phyloP scores from a whole-genome alignment of 331 rosid genomes.

The Pyracantha coccinea region DNA sequence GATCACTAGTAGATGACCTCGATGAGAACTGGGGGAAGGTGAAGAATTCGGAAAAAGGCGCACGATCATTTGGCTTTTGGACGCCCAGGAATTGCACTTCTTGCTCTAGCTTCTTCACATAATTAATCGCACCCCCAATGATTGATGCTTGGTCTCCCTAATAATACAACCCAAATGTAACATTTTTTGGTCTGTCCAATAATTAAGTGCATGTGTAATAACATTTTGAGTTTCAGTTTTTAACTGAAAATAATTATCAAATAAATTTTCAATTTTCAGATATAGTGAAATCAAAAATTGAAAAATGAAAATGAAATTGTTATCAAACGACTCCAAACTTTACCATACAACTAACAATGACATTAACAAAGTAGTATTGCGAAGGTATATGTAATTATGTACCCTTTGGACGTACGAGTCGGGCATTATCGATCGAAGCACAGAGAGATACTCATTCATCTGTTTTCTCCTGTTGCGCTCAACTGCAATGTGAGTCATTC shows the following conservation, averaged over 20 bases:
- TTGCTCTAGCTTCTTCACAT: slow-evolving; percentile 94
- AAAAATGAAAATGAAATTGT: no score
- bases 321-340: not conserved
- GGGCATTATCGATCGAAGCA: slow-evolving; percentile 86
- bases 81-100: slow-evolving; percentile 51
- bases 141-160: slow-evolving; percentile 97
- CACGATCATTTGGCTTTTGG: slow-evolving; percentile 24
- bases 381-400: not conserved
- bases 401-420: slow-evolving; percentile 96
- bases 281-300: no score
- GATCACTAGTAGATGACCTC: not conserved
- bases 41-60: slow-evolving; percentile 81
- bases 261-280: no score
- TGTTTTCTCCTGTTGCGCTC: slow-evolving; percentile 93
- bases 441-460: slow-evolving; percentile 88
- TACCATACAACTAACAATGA: not conserved
- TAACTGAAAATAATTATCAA: not conserved
- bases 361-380: not conserved
- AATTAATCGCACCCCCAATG: slow-evolving; percentile 90
- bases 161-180: not conserved
- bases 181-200: not conserved
- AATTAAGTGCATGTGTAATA: no score
- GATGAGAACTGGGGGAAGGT: slow-evolving; percentile 78
- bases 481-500: slow-evolving; percentile 98
- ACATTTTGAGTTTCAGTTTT: no score